Base-by-base conservation (phyloP, 768 basidiomycete species). In the Boletus rubropictus region DNA sequence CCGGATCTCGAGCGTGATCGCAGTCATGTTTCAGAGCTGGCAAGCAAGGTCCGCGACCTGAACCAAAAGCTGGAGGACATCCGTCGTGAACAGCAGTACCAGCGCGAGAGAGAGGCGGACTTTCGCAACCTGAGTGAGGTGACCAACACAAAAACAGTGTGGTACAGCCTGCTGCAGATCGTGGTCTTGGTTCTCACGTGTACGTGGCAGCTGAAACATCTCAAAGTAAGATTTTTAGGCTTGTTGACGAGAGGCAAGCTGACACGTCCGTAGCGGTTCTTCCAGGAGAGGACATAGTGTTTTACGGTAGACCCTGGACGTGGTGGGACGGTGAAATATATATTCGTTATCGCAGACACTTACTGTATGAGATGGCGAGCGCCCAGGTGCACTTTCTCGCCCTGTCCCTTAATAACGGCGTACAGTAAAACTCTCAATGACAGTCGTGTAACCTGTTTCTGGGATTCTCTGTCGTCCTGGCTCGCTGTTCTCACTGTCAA, bases 61-160 rank as follows among this genome's bases (percentile, higher is more conserved):
- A 99, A 98, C 69, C 78, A 82, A 60, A 95, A 92, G 67, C 74
- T 99, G 40, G 89, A 89, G 65, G 92, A 95, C 58, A 86, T 98
- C 46, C 77, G 91, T 38, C 75, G 92, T 21, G 96, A 98, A 69
- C 96, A 99, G 70, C 89, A 94, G 68, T 99, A 97, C 63, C 95
- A 98, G 72, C 78, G 96, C 35, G 95, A 99, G 70, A 75, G 96
- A 54, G 96, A 99, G 69, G 75, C 88, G 10, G 85, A 89, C 57
- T 99, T 87, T 63, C 73, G 96, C 32, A 72, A 92, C 68, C 67
- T 97, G 52, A 93, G 89, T 57, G 96, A 99, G 68, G 66, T 69
- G 14, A 95, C 91, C 32, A 99, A 99, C 69, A 71, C 84, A n/a
- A 73, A 84, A 50, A 93, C 96, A 1, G 88, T 98, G 37, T 98